These are phyloP conservation scores for Panicum virgatum DNA, from an alignment of 202 grass and related monocot genomes.

Conservation along the genomic window DNA sequence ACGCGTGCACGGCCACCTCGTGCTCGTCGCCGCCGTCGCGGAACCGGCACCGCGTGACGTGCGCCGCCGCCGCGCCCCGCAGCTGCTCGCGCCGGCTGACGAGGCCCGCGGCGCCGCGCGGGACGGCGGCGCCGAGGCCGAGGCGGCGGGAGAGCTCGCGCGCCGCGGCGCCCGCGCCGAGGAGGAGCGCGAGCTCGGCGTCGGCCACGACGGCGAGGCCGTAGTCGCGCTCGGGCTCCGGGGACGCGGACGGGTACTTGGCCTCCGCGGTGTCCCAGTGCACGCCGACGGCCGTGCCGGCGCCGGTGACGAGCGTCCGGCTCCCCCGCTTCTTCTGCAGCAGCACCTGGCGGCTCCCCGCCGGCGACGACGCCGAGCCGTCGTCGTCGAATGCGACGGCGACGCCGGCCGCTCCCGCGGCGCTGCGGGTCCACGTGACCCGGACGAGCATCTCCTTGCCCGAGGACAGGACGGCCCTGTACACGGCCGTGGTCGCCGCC, in stretches of 20 bases:
- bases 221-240: slow-evolving; percentile 63
- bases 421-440: slow-evolving; percentile 64
- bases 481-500: slow-evolving; percentile 64
- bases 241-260: slow-evolving; percentile 37
- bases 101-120: background rate
- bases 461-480: slow-evolving; percentile 53
- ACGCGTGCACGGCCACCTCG: slow-evolving; percentile 56
- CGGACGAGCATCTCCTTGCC: slow-evolving; percentile 60
- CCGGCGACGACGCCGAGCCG: background rate
- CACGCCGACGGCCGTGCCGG: slow-evolving; percentile 49
- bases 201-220: slow-evolving; percentile 66
- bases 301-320: slow-evolving; percentile 45
- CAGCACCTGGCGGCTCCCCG: slow-evolving; percentile 18
- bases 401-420: slow-evolving; percentile 19
- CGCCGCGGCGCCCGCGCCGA: slow-evolving; percentile 38
- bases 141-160: slow-evolving; percentile 56
- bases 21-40: slow-evolving; percentile 68
- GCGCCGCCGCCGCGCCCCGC: slow-evolving; percentile 32
- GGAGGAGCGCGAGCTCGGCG: slow-evolving; percentile 62
- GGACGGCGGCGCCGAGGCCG: slow-evolving; percentile 1
- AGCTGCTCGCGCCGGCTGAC: slow-evolving; percentile 71
- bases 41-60: slow-evolving; percentile 63
- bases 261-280: slow-evolving; percentile 74
- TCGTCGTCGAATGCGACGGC: slow-evolving; percentile 49
- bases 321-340: slow-evolving; percentile 68